These are phyloP conservation scores for Prunus davidiana DNA, from an alignment of 306 rosid genomes.

Conservation along the genomic window DNA sequence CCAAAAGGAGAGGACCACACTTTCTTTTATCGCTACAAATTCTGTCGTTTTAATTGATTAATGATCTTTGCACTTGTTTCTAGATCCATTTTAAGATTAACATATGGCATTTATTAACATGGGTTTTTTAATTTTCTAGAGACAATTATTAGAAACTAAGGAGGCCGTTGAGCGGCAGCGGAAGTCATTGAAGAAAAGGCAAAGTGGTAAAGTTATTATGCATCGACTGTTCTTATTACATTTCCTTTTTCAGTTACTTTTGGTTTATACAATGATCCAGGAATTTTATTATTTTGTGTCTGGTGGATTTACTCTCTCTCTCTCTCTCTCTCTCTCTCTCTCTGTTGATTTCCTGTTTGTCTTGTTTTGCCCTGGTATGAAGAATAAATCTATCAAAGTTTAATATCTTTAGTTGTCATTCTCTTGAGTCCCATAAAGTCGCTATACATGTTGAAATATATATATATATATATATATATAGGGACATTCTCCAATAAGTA, in stretches of 20 bases:
- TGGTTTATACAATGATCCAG: background rate
- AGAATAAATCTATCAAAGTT: background rate
- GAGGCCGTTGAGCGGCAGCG: slow-evolving; percentile 95
- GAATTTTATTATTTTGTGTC: background rate
- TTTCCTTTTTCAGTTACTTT: background rate
- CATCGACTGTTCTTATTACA: background rate
- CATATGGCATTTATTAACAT: background rate
- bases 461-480: too few relatives aligned
- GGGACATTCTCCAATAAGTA: too few relatives aligned
- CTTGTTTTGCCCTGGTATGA: background rate
- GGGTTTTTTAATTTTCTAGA: slow-evolving; percentile 37
- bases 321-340: background rate
- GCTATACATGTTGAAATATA: background rate
- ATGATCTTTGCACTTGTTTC: background rate
- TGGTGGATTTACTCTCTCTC: background rate
- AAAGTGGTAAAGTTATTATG: slow-evolving; percentile 47
- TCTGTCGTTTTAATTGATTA: background rate
- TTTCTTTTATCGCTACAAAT: background rate
- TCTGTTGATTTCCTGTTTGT: background rate
- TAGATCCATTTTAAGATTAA: background rate
- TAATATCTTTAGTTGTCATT: too few relatives aligned
- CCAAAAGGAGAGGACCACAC: background rate
- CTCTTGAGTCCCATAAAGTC: background rate
- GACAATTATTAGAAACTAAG: slow-evolving; percentile 79
- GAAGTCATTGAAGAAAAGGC: slow-evolving; percentile 85